Conservation (phyloP, 2,329 filamentous ascomycete species). For the Sporothrix pseudoabietina region DNA sequence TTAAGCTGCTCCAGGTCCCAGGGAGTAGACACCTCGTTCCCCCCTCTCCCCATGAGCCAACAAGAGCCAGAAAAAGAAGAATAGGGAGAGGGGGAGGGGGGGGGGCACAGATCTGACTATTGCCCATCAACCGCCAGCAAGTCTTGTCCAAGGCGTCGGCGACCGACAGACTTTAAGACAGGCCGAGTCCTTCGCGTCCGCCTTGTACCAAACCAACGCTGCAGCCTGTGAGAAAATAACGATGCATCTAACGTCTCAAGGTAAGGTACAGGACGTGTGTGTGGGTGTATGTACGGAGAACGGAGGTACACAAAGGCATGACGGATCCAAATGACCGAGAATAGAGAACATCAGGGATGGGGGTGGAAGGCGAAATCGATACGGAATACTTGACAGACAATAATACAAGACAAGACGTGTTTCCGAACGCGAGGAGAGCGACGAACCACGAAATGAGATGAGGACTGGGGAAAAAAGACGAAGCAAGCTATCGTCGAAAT, state of each 20-base stretch:
- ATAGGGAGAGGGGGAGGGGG: not conserved
- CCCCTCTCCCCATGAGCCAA: not conserved
- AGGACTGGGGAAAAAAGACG: not conserved
- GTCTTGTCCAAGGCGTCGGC: not conserved
- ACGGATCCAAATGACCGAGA: constrained; percentile 3
- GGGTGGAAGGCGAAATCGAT: not conserved
- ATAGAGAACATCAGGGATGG: not conserved
- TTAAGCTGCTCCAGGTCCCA: not conserved
- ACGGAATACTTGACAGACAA: not conserved
- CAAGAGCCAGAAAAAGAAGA: not conserved
- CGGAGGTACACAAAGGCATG: not conserved
- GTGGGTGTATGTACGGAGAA: not conserved
- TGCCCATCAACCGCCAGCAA: not conserved
- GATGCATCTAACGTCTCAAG: constrained; percentile 4
- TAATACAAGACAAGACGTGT: not conserved
- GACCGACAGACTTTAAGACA: not conserved
- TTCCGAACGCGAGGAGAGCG: not conserved
- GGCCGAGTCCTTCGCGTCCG: not conserved
- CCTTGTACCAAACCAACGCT: not conserved
- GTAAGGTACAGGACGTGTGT: not conserved
- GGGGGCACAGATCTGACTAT: too few species aligned
- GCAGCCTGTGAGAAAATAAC: not conserved
- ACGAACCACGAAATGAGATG: not conserved
- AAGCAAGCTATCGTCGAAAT: constrained; percentile 18
- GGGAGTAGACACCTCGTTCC: not conserved